Base-by-base conservation (phyloP, 208 protist genomes). In the Crithidia brevicula region DNA sequence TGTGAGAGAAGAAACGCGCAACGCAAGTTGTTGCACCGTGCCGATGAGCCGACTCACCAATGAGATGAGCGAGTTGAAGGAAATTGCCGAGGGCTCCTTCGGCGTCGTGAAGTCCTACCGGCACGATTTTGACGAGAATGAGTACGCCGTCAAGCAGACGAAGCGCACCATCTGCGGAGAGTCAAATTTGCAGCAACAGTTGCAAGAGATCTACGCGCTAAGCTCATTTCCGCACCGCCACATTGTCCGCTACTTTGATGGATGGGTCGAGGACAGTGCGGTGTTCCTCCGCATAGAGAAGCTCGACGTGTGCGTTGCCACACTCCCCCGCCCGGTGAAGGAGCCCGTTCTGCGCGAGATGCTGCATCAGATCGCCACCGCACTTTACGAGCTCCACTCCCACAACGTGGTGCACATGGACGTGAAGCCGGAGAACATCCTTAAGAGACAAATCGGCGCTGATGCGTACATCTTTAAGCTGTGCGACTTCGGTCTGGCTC, bases 201-300 rank as follows among this genome's bases (percentile, higher is more conserved):
- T 96, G 57, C 88, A 93, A 54, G 91, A 96, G 63, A 78, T 90
- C 20, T 93, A 92, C 60, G 82, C 83, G 0, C 79, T 95, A 7
- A 89, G 83, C 59, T 80, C 83, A 9, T 87, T 84, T 72, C 76
- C 72, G 31, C 89, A 89, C 62, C 83, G 78, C 0, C 78, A 94
- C 66, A 86, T 97, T 46, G 70, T 97, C 27, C 78, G 85, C 28
- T 97, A 97, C 74, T 92, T 85, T 62, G 81, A 94, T 53, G 81
- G 67, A 28, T 97, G 93, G 93, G 76, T 95, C 16, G 93, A 97
- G 70, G 86, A 92, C 28, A 79, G 80, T 36, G 63, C 80, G 7
- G 77, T 96, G 31, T 91, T 85, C 58, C 42, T 97, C 28, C 89
- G 90, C 43, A 92, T 85, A 0, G 93, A 97, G 67, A 79, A 74